Evolutionary conservation across 306 rosid genomes (phyloP), one percentile per base, ranked within the genome.

Genomic region (Potentilla sterilis): DNA sequence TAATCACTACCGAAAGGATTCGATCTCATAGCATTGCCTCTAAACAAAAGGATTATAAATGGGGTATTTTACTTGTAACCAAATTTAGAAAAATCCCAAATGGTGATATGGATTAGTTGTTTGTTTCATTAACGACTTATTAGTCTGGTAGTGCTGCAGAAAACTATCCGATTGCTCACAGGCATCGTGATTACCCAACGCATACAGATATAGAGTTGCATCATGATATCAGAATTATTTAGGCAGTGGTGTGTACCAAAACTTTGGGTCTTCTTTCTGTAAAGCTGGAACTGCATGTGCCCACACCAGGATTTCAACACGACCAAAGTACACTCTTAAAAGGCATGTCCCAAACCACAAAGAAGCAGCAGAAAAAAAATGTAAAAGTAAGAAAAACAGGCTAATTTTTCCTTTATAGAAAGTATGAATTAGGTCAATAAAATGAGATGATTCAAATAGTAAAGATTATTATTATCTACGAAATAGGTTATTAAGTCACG

Each of bases 221-320:
- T 48, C 54, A 48, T 28, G 28, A 28, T 48, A 15, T 48, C 19
- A 48, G 19, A 48, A 48, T 14, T 48, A 4, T 15, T 48, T 3
- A 15, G 57, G 22, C 57, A 4, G 57, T 43, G 58, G 34, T 16
- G 7, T 68, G 55, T 15, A 24, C 13, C 19, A 44, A 44, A 44
- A 6, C 35, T 19, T 5, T 43, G 37, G 44, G 12, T 44, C 51
- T 32, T 16, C 74, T 47, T 46, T 44, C 47, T 21, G 41, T 19
- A 38, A 70, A 49, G 62, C 47, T 24, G 63, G 72, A 64, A 49
- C 46, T 28, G 58, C 77, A 71, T 72, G 51, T 47, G 51, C 18
- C 51, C 52, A 14, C 13, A 43, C 47, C 47, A 9, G 47, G 52
- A 47, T 14, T 47, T 47, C 52, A 47, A 14, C 52, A 47, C 52